A percentile compares a stretch with the other conserved stretches of the same genome.
These are phyloP conservation scores for Solanum hybrid DNA, from an alignment of 305 asterid genomes.

Conservation along the genomic window DNA sequence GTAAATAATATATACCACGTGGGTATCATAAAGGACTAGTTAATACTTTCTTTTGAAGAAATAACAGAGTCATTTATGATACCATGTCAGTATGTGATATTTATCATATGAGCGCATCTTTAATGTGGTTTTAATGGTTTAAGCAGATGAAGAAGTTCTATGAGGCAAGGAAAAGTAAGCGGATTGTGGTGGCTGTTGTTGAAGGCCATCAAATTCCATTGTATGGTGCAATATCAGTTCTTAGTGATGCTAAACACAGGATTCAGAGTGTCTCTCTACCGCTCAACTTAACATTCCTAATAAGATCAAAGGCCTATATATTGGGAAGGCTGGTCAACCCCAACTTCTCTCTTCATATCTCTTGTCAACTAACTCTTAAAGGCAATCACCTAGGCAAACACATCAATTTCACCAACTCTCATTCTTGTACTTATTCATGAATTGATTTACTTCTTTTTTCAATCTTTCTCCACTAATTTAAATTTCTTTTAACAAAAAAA, in stretches of 20 bases:
- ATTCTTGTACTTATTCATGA: slow-evolving; percentile 48
- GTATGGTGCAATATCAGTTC: slow-evolving; percentile 66
- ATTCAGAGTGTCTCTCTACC: slow-evolving; percentile 44
- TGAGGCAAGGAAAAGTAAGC: slow-evolving; percentile 54
- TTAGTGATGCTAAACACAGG: slow-evolving; percentile 24
- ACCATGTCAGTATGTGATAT: background rate
- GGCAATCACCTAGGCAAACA: slow-evolving; percentile 50
- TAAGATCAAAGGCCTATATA: slow-evolving; percentile 71
- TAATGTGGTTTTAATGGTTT: background rate
- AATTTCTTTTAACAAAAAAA: background rate
- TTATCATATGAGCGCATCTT: background rate
- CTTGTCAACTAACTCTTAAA: slow-evolving; percentile 45
- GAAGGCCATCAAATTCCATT: slow-evolving; percentile 73
- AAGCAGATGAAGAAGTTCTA: slow-evolving; percentile 54
- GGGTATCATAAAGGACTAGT: background rate
- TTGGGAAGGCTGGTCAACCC: slow-evolving; percentile 71
- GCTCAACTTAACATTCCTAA: slow-evolving; percentile 52
- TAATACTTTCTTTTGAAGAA: background rate
- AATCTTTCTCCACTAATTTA: background rate
- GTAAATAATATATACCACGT: background rate
- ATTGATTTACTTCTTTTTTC: background rate
- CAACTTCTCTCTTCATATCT: slow-evolving; percentile 34
- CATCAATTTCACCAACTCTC: slow-evolving; percentile 27
- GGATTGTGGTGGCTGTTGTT: slow-evolving; percentile 35
- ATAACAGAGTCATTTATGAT: background rate